Conservation (phyloP, 2,329 filamentous ascomycete species). For the Phoma sp. region DNA sequence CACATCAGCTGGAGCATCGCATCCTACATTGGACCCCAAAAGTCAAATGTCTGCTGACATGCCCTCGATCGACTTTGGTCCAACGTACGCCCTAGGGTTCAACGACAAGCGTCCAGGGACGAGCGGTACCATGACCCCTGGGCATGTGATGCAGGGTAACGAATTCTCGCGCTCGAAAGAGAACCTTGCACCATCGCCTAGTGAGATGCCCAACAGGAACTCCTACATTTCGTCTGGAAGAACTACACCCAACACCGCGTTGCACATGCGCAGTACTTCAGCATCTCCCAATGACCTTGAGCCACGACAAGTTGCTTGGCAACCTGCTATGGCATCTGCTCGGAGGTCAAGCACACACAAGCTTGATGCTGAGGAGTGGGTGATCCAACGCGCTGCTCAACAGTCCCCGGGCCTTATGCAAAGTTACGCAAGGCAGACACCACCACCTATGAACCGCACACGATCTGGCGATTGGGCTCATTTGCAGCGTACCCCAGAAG, state of each 20-base stretch:
- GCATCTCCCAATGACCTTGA: conserved; percentile 55
- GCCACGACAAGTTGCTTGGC: conserved; percentile 77
- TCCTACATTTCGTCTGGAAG: conserved; percentile 38
- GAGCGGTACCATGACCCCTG: conserved; percentile 57
- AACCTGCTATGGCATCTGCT: conserved; percentile 68
- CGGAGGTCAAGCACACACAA: conserved; percentile 56
- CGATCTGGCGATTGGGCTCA: conserved; percentile 56
- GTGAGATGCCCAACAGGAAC: conserved; percentile 35
- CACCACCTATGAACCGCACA: conserved; percentile 52
- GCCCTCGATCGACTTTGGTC: conserved; percentile 83
- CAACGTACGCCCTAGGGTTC: conserved; percentile 73
- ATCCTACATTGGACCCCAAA: conserved; percentile 5
- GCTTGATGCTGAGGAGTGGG: conserved; percentile 80
- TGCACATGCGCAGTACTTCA: conserved; percentile 50
- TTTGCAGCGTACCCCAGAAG: conserved; percentile 39
- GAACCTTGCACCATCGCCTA: conserved; percentile 36
- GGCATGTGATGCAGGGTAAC: conserved; percentile 39
- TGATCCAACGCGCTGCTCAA: conserved; percentile 73
- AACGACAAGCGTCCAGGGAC: conserved; percentile 62
- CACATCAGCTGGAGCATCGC: conserved; percentile 12
- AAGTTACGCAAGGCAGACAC: conserved; percentile 63
- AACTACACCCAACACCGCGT: conserved; percentile 49
- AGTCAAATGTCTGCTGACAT: conserved; percentile 58
- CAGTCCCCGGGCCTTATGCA: conserved; percentile 51
- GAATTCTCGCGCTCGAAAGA: conserved; percentile 41